Base-by-base conservation (phyloP, 805 yeast genomes). In the Cyberlindnera maritima region DNA sequence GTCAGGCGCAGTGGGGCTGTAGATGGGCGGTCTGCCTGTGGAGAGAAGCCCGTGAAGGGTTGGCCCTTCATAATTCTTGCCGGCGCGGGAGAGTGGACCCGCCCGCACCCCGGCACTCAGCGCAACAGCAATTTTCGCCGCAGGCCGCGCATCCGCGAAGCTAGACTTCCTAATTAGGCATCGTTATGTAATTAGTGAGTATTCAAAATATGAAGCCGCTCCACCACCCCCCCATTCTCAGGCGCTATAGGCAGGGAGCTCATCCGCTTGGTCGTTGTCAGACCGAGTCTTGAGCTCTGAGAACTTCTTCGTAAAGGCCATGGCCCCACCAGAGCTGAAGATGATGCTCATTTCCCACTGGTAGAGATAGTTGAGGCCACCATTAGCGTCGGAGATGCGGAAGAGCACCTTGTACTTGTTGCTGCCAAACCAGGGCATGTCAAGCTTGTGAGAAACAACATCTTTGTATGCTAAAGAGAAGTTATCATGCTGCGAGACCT, bases 401-500 rank as follows among this genome's bases (percentile, higher is more conserved):
- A 77, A 75, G 23, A 67, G 40, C 33, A 74, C 67, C 50, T 66
- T 66, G 72, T 76, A 75, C 55, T 69, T 72, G 50, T 76, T 77
- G 18, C 79, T 68, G 0, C 83, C 83, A 54, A 77, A 72, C 80
- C 80, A 76, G 1, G 81, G 80, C 21, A 75, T 65, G 45, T 70
- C 68, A 40, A 76, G 54, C 44, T 66, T 63, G 53, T 72, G 72
- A 0, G 71, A 58, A 6, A 52, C 36, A 2, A 62, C 41, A 33
- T 59, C 65, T 1, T 35, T 44, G 37, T 72, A 67, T 4, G 69
- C 67, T 6, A 77, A 50, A 47, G 66, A 61, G 53, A 77, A 76
- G 6, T 71, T 63, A 15, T 69, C 65, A 18, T 43, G 23, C 4
- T 23, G 31, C 6, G 25, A 11, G 7, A 7, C n/a, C n/a, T 18